These are phyloP conservation scores for Dionaea muscipula DNA, from an alignment of 179 eudicot genomes.

Conservation along the genomic window DNA sequence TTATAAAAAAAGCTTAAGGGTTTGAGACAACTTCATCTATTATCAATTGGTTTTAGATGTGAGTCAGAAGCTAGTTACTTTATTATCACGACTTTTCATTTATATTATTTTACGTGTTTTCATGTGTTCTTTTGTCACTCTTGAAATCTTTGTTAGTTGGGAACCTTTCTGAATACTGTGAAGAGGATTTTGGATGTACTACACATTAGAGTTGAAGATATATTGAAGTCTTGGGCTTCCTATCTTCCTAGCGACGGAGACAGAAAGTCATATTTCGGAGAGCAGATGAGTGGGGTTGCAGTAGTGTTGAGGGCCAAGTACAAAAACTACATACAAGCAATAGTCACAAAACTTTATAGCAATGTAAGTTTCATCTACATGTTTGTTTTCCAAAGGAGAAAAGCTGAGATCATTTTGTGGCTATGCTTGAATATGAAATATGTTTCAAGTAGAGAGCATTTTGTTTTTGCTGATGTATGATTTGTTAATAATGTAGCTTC, in stretches of 20 bases:
- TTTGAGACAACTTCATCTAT: no score
- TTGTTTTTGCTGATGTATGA: not conserved
- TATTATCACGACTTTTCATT: not conserved
- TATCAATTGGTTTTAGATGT: no score
- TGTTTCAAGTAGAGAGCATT: no score
- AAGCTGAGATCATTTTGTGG: not conserved
- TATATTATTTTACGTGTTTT: not conserved
- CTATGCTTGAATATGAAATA: no score
- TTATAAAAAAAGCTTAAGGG: no score
- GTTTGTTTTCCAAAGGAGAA: not conserved
- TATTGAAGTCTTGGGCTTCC: constrained; percentile 63
- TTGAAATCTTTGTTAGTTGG: constrained; percentile 34
- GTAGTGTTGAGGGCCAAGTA: constrained; percentile 68
- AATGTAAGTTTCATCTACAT: constrained; percentile 35
- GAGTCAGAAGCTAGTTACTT: no score
- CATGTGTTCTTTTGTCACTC: not conserved
- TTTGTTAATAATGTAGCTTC: constrained; percentile 30
- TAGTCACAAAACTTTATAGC: constrained; percentile 48
- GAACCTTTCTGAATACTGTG: constrained; percentile 60
- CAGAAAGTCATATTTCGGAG: constrained; percentile 55
- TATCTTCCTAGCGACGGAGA: constrained; percentile 54
- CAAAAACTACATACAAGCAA: constrained; percentile 72
- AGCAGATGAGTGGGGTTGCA: constrained; percentile 70
- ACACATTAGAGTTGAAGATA: constrained; percentile 62
- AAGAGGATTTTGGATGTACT: constrained; percentile 73